Evolutionary conservation across 1,139 yeast species (phyloP).

Genomic region (Lodderomyces jiufengensis): DNA sequence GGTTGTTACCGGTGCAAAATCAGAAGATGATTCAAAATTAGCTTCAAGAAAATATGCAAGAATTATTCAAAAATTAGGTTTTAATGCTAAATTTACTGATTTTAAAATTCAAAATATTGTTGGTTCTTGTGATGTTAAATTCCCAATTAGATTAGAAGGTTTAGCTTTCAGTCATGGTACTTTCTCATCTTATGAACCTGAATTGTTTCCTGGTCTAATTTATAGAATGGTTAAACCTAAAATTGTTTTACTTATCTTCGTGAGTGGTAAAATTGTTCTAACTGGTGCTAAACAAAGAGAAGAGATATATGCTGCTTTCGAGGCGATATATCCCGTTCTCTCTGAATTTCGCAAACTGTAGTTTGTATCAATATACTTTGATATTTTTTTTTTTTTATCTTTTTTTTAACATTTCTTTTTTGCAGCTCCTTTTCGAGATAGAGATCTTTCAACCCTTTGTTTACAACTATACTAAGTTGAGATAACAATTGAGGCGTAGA

Average conservation of each 20-base stretch:
- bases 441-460: too few species aligned
- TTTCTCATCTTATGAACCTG: slow-evolving; percentile 98
- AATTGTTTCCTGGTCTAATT: slow-evolving; percentile 94
- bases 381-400: too few species aligned
- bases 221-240: slow-evolving; percentile 99
- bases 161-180: slow-evolving; percentile 98
- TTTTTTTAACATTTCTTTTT: background rate
- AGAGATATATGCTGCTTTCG: slow-evolving; percentile 96
- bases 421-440: too few species aligned
- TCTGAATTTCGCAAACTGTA: slow-evolving; percentile 91
- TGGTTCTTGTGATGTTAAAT: slow-evolving; percentile 97
- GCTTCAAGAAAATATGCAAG: slow-evolving; percentile 98
- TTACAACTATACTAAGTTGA: too few species aligned
- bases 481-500: too few species aligned
- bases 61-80: slow-evolving; percentile 95
- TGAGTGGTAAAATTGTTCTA: slow-evolving; percentile 93
- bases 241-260: slow-evolving; percentile 91
- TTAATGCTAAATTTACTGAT: slow-evolving; percentile 93
- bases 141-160: slow-evolving; percentile 96
- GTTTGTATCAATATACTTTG: too few species aligned
- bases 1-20: slow-evolving; percentile 99
- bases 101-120: slow-evolving; percentile 97
- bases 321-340: slow-evolving; percentile 95
- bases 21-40: slow-evolving; percentile 94
- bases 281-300: slow-evolving; percentile 99